Evolutionary conservation across 1,139 yeast genomes (phyloP), one percentile per base, ranked within the genome.

Genomic region (Scheffersomyces lignicola): DNA sequence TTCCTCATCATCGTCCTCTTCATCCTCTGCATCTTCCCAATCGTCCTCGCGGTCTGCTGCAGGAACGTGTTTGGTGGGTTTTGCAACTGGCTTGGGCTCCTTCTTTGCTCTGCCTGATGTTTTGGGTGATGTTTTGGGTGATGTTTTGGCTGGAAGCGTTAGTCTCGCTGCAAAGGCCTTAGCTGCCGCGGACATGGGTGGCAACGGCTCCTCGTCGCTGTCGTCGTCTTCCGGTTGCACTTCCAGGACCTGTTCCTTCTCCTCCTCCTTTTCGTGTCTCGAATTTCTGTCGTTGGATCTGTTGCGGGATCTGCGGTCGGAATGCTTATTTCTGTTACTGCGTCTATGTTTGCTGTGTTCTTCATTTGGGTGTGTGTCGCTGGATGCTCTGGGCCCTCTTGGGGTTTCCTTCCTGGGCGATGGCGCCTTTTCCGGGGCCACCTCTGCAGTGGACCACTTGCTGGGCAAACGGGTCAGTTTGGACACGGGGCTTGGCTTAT

Each of bases 101-200:
- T 8, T 8, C 5, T 8, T 24, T 7, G 16, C 14, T n/a, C n/a
- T n/a, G n/a, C n/a, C n/a, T n/a, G n/a, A n/a, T n/a, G n/a, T n/a
- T n/a, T n/a, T n/a, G 7, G 13, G 28, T 24, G 14, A 8, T 5
- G 13, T 7, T 12, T 23, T 16, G 21, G 15, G 9, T n/a, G 17
- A 4, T 22, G 12, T 14, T 32, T 21, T n/a, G 18, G 32, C 7
- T 7, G 9, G 9, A 7, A n/a, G 9, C 4, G 28, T 56, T 7
- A 55, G 34, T 26, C 63, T 41, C 2, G 53, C 40, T 1, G 64
- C 62, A 31, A 58, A 47, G 10, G 52, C 41, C 25, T 40, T 43
- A 6, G 50, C 61, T 3, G 62, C 62, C 3, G 49, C 51, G 1
- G 56, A 38, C 54, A 54, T 50, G 3, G 56, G 53, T 1, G 45